Conservation (phyloP, 768 basidiomycete genomes). For the Suillus tomentosus region DNA sequence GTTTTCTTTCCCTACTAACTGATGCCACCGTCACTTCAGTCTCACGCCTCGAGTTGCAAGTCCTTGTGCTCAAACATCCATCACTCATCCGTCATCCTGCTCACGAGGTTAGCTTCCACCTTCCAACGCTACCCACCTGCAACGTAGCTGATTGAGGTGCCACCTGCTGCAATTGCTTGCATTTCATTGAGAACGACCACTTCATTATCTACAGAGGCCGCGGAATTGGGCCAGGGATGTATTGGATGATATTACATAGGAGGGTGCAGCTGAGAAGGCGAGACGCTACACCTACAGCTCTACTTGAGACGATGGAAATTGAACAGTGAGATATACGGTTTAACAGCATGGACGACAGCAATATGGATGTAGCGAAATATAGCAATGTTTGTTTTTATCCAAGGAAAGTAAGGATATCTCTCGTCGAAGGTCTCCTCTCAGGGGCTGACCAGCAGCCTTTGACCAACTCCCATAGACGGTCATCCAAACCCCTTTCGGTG, state of each 20-base stretch:
- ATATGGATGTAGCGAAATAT: not conserved
- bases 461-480: slow-evolving; percentile 48
- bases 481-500: slow-evolving; percentile 44
- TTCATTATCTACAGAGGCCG: slow-evolving; percentile 35
- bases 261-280: slow-evolving; percentile 39
- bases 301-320: not conserved
- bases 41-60: too few species aligned
- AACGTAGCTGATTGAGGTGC: too few species aligned
- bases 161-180: too few species aligned
- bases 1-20: too few species aligned
- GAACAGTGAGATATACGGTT: not conserved
- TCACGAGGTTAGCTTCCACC: too few species aligned
- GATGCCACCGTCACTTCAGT: too few species aligned
- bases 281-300: not conserved
- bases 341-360: not conserved
- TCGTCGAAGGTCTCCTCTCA: slow-evolving; percentile 42
- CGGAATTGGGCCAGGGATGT: slow-evolving; percentile 44
- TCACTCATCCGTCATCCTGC: too few species aligned
- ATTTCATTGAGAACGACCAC: slow-evolving; percentile 1
- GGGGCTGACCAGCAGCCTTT: slow-evolving; percentile 44
- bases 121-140: too few species aligned
- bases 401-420: slow-evolving; percentile 31
- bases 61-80: too few species aligned
- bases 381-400: slow-evolving; percentile 4
- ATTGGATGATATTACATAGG: slow-evolving; percentile 44